Evolutionary conservation across 352 stramenopile genomes (phyloP).

Genomic region (Globisporangium spiculum): DNA sequence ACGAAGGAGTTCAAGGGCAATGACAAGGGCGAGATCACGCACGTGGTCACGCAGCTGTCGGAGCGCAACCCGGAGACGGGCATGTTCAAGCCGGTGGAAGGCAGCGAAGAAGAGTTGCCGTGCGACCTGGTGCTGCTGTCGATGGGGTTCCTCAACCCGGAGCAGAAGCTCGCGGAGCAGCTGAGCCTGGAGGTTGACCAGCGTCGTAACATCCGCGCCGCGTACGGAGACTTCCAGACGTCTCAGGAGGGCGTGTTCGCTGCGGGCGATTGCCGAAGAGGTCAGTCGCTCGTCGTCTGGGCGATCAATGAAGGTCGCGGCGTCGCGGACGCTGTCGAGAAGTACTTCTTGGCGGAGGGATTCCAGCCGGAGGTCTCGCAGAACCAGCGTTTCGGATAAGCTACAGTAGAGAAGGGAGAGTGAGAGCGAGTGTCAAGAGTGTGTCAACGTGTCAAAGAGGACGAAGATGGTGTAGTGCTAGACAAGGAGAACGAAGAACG

Average conservation of each 20-base stretch:
- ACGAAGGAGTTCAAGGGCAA: constrained; percentile 84
- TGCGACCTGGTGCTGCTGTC: constrained; percentile 94
- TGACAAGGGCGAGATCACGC: constrained; percentile 62
- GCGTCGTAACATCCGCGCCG: constrained; percentile 91
- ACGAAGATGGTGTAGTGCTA: constrained; percentile 12
- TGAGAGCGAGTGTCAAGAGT: constrained; percentile 1
- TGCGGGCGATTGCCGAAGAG: constrained; percentile 95
- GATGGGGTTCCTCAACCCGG: constrained; percentile 97
- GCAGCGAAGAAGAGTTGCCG: constrained; percentile 92
- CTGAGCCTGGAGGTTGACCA: constrained; percentile 92
- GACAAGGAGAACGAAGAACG: background rate
- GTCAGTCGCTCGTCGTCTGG: constrained; percentile 98
- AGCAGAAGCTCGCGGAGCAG: constrained; percentile 88
- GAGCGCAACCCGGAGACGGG: constrained; percentile 74
- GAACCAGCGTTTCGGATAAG: constrained; percentile 74
- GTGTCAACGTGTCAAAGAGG: constrained; percentile 1
- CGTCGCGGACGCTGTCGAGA: constrained; percentile 85
- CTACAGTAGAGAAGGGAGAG: background rate
- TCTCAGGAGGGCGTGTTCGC: constrained; percentile 96
- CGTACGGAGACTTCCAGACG: constrained; percentile 94
- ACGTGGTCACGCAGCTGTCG: constrained; percentile 65
- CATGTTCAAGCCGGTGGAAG: constrained; percentile 56
- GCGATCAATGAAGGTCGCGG: constrained; percentile 97
- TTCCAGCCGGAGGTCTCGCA: constrained; percentile 78
- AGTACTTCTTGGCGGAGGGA: constrained; percentile 78